Evolutionary conservation across 306 rosid genomes (phyloP), one percentile per base, ranked within the genome.

Genomic region (Leucaena leucocephala): DNA sequence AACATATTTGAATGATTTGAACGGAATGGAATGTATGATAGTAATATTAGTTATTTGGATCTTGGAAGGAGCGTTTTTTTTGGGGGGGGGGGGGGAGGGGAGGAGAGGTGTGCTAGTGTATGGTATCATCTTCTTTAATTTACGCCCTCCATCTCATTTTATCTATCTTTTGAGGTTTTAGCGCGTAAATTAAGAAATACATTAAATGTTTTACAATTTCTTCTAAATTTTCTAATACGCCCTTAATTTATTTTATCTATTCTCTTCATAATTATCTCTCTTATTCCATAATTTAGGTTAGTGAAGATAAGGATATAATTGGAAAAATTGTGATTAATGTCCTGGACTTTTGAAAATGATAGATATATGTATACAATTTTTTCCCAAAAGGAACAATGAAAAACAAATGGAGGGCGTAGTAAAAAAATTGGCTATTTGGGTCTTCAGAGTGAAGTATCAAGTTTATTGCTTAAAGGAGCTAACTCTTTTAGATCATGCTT

Each of bases 381-480:
- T 2, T 2, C 62, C 62, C 62, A 55, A 55, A 54, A 55, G 62
- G 62, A 19, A 19, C 4, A 1, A 55, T 8, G 19, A 19, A n/a
- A 8, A 19, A 19, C 10, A n/a, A 55, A n/a, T 3, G 5, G 6
- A 55, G 10, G 61, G 12, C 7, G 27, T 17, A 15, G 36, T 62
- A 3, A 50, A 72, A 54, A 57, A 52, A 54, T 68, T 68, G 66
- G 50, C 17, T 49, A 63, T 46, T 22, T 74, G 43, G 14, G 13
- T 67, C 3, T 67, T 38, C 4, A 1, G 44, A 35, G 38, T 76
- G 55, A 77, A 71, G 38, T 8, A 42, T 64, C 22, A 39, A 48
- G 65, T 59, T 79, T 46, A 17, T 63, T 62, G 67, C 55, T 58
- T 59, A 13, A 39, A 50, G 74, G 74, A 62, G 54, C 46, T 63